Conservation (phyloP, 176 grass and related monocot species). For the Oryza brachyantha region DNA sequence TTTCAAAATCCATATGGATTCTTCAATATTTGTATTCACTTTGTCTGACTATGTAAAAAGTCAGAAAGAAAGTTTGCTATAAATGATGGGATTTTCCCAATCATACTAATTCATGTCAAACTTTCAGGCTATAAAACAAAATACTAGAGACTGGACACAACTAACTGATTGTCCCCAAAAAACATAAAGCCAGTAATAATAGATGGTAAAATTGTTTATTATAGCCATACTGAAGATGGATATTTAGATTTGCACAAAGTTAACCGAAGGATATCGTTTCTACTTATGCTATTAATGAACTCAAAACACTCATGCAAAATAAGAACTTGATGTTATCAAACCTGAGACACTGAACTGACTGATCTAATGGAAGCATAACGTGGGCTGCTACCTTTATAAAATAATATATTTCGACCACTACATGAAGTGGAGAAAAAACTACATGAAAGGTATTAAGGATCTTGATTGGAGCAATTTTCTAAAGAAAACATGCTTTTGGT, state of each 20-base stretch:
- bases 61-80: neutral
- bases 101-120: neutral
- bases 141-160: neutral
- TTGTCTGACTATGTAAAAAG: neutral
- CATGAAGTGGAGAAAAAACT: constrained; percentile 11
- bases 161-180: neutral
- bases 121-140: neutral
- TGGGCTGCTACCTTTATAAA: neutral
- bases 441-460: constrained; percentile 22
- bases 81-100: neutral
- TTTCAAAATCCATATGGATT: neutral
- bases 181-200: neutral
- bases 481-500: constrained; percentile 9
- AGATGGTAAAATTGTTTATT: neutral
- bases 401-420: constrained; percentile 13
- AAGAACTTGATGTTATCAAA: constrained; percentile 2
- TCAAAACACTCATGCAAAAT: neutral
- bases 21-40: constrained; percentile 3
- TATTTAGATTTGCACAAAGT: constrained; percentile 2
- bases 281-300: neutral
- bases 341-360: neutral
- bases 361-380: neutral
- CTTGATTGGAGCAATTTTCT: constrained; percentile 21
- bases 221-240: neutral
- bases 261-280: neutral